phyloP scores from a whole-genome alignment of 2,329 filamentous ascomycete species.

The Phyllosticta ampelicida region DNA sequence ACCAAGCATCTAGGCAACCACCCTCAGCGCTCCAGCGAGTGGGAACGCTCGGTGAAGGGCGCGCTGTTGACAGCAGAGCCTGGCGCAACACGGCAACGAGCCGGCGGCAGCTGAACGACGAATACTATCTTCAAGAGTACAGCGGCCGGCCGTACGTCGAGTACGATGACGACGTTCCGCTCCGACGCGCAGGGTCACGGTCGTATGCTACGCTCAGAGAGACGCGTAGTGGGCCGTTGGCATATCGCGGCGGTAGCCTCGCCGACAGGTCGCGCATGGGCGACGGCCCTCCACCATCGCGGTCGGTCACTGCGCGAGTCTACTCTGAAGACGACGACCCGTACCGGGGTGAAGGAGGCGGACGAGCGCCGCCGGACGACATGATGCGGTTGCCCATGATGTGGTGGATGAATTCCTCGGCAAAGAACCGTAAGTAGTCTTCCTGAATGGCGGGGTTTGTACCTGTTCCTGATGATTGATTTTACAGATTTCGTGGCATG shows the following conservation, averaged over 20 bases:
- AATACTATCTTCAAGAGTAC: slow-evolving; percentile 3
- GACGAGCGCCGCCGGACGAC: background rate
- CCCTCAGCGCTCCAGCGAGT: slow-evolving; percentile 1
- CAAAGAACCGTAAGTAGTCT: slow-evolving; percentile 23
- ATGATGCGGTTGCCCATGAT: slow-evolving; percentile 22
- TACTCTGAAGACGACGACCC: slow-evolving; percentile 1
- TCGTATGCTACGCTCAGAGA: background rate
- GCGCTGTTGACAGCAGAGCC: background rate
- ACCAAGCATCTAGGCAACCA: background rate
- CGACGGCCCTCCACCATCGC: background rate
- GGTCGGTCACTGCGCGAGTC: background rate
- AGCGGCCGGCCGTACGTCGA: background rate
- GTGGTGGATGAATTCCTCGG: slow-evolving; percentile 27
- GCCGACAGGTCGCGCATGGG: background rate
- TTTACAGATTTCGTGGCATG: slow-evolving; percentile 23
- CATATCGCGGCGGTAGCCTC: background rate
- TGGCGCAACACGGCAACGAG: slow-evolving; percentile 3
- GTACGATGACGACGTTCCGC: slow-evolving; percentile 5
- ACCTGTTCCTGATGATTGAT: background rate
- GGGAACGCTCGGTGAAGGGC: slow-evolving; percentile 1
- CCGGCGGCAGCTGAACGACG: slow-evolving; percentile 1
- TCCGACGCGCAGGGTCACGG: background rate
- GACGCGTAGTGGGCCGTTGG: background rate
- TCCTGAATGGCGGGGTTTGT: too few species aligned
- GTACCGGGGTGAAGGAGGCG: background rate